phyloP scores from a whole-genome alignment of 495 filamentous ascomycete species.

The Xylaria bambusicola region DNA sequence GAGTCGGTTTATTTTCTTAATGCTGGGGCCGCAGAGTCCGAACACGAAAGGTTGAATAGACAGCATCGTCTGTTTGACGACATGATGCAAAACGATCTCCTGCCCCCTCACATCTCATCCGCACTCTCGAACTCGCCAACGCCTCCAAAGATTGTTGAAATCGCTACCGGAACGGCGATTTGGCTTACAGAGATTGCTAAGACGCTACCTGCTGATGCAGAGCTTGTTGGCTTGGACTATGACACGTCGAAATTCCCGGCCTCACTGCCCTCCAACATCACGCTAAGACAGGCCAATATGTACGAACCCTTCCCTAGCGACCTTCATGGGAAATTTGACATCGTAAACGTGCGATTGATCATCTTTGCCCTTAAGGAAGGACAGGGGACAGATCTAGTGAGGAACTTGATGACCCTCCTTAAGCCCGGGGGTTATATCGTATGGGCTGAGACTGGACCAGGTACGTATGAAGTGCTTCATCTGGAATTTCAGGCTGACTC shows the following conservation, averaged over 20 bases:
- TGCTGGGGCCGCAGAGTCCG: background rate
- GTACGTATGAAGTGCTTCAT: no score
- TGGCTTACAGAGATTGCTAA: conserved; percentile 10
- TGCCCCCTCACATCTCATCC: conserved; percentile 9
- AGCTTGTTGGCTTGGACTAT: conserved; percentile 13
- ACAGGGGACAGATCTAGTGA: background rate
- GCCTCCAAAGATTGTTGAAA: conserved; percentile 9
- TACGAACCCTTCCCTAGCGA: conserved; percentile 5
- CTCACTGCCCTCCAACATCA: conserved; percentile 5
- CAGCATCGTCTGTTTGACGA: conserved; percentile 11
- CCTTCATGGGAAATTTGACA: conserved; percentile 13
- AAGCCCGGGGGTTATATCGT: conserved; percentile 12
- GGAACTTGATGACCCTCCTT: conserved; percentile 12
- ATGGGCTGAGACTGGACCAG: conserved; percentile 13
- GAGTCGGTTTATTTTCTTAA: conserved; percentile 11
- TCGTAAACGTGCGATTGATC: conserved; percentile 11
- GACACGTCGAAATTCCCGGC: conserved; percentile 15
- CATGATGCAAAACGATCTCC: conserved; percentile 12
- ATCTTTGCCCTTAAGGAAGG: conserved; percentile 13
- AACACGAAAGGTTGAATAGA: background rate
- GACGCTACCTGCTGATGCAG: conserved; percentile 4
- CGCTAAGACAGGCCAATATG: conserved; percentile 11
- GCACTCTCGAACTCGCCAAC: background rate
- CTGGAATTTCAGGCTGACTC: background rate
- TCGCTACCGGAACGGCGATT: conserved; percentile 13